Percentiles rank a stretch among this genome's conserved stretches.
These are phyloP conservation scores for Sphaerulina vaccinii DNA, from an alignment of 2,329 filamentous ascomycete species.

Conservation along the genomic window DNA sequence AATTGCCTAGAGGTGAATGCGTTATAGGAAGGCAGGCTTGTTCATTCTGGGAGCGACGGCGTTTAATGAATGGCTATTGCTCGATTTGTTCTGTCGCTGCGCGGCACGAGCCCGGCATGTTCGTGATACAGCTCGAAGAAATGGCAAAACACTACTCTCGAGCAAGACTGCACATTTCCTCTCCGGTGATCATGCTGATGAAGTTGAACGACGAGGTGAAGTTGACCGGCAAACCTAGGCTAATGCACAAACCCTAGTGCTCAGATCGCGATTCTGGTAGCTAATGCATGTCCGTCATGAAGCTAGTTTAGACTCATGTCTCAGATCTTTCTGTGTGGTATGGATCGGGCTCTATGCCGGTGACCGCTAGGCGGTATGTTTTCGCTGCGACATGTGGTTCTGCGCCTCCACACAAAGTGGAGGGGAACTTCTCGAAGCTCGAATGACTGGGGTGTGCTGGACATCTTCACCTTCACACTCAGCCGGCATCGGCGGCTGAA, in stretches of 20 bases:
- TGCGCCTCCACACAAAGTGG: too few species aligned
- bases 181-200: background rate
- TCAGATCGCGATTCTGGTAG: background rate
- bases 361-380: too few species aligned
- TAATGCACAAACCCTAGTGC: background rate
- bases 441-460: too few species aligned
- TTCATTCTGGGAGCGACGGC: constrained; percentile 5
- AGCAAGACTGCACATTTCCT: background rate
- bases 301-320: background rate
- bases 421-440: too few species aligned
- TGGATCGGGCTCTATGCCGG: background rate
- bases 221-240: background rate
- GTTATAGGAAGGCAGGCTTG: background rate
- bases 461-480: too few species aligned
- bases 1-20: background rate
- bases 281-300: background rate
- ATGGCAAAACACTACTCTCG: background rate
- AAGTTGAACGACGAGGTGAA: background rate
- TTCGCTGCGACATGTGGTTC: too few species aligned
- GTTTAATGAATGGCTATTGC: constrained; percentile 1
- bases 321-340: background rate
- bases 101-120: constrained; percentile 2
- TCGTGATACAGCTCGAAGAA: background rate
- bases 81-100: constrained; percentile 6
- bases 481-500: too few species aligned